phyloP scores from a whole-genome alignment of 495 filamentous ascomycete genomes.

The Podospora comata region DNA sequence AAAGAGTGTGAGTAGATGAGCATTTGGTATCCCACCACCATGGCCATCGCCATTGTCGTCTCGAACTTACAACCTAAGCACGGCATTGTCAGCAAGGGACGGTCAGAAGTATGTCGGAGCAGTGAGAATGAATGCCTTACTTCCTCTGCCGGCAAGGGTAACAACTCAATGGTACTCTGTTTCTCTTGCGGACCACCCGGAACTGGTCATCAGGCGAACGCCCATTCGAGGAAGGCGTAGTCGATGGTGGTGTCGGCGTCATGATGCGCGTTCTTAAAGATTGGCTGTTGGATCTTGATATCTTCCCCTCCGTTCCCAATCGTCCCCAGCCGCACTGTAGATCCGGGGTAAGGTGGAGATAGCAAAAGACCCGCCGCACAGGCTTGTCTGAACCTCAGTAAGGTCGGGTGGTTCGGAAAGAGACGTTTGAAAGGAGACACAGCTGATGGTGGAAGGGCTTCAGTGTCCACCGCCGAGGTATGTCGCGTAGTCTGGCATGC shows the following conservation, averaged over 20 bases:
- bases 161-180: constrained; percentile 91
- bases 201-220: constrained; percentile 86
- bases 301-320: background rate
- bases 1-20: background rate
- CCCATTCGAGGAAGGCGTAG: constrained; percentile 66
- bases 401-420: background rate
- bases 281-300: no score
- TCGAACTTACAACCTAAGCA: constrained; percentile 34
- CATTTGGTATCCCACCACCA: background rate
- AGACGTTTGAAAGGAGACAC: background rate
- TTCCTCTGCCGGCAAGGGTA: constrained; percentile 92
- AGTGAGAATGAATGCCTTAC: constrained; percentile 51
- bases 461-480: background rate
- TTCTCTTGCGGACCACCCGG: constrained; percentile 88
- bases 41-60: background rate
- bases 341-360: constrained; percentile 5
- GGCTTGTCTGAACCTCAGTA: background rate
- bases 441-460: background rate
- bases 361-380: background rate
- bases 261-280: constrained; percentile 41
- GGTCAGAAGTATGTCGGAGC: background rate
- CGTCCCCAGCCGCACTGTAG: background rate
- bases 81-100: constrained; percentile 23
- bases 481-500: background rate
- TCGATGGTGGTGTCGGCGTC: constrained; percentile 91